Evolutionary conservation across 441 rosid genomes (phyloP), one percentile per base, ranked within the genome.

Genomic region (Capsella rubella): DNA sequence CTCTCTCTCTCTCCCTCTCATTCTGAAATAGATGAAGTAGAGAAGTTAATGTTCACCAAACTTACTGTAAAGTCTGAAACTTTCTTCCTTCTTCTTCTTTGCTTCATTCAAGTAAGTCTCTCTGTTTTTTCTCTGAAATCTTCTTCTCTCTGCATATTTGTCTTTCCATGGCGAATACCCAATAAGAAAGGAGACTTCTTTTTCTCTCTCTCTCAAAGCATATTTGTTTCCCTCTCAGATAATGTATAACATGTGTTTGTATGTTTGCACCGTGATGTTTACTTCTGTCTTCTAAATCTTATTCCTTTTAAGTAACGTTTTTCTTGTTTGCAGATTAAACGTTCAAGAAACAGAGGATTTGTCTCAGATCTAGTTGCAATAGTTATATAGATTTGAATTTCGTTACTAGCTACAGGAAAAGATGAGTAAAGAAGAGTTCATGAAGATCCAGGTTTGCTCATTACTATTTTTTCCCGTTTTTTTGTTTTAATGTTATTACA

Each of bases 351-450:
- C 31, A 51, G 43, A 27, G 39, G 14, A 57, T 27, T 50, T 72
- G 78, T 77, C 52, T 78, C 87, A 86, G 91, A 88, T 90, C 91
- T 80, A 67, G 71, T 40, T 15, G 25, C 80, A 66, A 15, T 11
- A 59, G 47, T 25, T 53, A 54, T 9, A 69, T 54, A 62, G 13
- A 53, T 69, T 75, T 27, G 3, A 56, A 68, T 25, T 67, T 58
- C 56, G 3, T 25, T 11, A 29, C 27, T 49, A 68, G 16, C 66
- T 63, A 6, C 39, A 43, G 59, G 31, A 13, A 31, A 71, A 80
- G 49, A 93, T 93, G 98, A 93, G 91, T 86, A 91, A 91, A 84
- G 98, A 93, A 75, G 98, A 93, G 95, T 80, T 93, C 77, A 85
- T 93, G 95, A 93, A 91, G 90, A 87, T 91, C 85, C 93, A 93